Base-by-base conservation (phyloP, 371 early-diverging fungal genomes). In the Haplosporangium sp. region DNA sequence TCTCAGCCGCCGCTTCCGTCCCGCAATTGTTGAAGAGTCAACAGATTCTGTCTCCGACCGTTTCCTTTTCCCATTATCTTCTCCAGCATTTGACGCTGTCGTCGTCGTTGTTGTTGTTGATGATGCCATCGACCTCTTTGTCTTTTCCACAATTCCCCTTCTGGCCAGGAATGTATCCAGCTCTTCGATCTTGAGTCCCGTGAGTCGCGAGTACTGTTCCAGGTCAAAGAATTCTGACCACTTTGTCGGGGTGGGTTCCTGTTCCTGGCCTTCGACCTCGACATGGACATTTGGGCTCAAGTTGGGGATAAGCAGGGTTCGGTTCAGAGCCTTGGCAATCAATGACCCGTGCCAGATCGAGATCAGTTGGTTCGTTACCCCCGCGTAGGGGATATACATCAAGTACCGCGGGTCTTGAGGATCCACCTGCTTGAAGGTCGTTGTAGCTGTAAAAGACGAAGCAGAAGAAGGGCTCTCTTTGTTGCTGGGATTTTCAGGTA, bases 301-400 rank as follows among this genome's bases (percentile, higher is more conserved):
- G 37, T 83, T 79, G 10, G 89, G 89, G 23, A 89, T 67, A 4
- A 89, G 65, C 11, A 89, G 37, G 0, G 87, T 89, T 6, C 89
- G 83, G 64, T 89, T 87, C 50, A 89, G 68, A 62, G 87, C 86
- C 42, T 76, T 68, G 38, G 89, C 85, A n/a, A 89, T 69, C 66
- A 74, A 21, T 41, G 69, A 69, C n/a, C 61, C 75, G 43, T 74
- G 75, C 75, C 75, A 74, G 54, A 74, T 69, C n/a, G 75, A 74
- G 58, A 74, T 69, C 11, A 74, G 18, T 54, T 74, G 75, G 66
- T 74, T 74, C 23, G 75, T 74, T 10, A 69, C 65, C 11, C 75
- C 75, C 36, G 75, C 75, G 23, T 74, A 74, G 7, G 75, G 75
- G 42, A 74, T 52, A 41, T 74, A 74, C 65, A 74, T 69, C 48